Conservation (phyloP, 2,329 filamentous ascomycete genomes). For the Cercospora citrullina region DNA sequence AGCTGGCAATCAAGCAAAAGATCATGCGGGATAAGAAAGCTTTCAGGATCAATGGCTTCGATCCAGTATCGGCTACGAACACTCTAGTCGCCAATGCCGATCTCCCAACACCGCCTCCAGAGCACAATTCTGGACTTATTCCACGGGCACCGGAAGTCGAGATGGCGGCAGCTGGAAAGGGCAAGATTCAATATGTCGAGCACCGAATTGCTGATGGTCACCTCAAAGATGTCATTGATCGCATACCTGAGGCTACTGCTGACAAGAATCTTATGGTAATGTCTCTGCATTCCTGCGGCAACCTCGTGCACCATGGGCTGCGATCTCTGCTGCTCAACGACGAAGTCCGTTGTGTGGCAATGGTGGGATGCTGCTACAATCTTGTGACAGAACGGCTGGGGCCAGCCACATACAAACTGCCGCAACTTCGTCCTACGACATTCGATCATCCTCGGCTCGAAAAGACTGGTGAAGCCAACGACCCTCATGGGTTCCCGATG, state of each 20-base stretch:
- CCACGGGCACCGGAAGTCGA: conserved; percentile 23
- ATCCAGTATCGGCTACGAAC: conserved; percentile 14
- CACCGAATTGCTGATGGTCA: conserved; percentile 73
- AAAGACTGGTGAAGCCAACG: conserved; percentile 68
- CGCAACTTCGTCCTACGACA: conserved; percentile 64
- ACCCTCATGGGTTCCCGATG: conserved; percentile 94
- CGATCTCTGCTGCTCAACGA: conserved; percentile 82
- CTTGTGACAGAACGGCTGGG: conserved; percentile 86
- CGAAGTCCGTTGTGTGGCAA: conserved; percentile 82
- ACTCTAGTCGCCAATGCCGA: conserved; percentile 20
- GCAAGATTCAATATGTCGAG: conserved; percentile 74
- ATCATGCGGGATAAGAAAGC: conserved; percentile 82
- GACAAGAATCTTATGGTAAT: conserved; percentile 71
- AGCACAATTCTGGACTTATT: conserved; percentile 14
- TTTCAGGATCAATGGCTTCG: conserved; percentile 53
- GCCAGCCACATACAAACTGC: conserved; percentile 81
- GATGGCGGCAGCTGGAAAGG: conserved; percentile 48
- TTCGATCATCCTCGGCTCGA: conserved; percentile 62
- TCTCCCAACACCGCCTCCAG: conserved; percentile 29
- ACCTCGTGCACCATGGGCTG: conserved; percentile 92
- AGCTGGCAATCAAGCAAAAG: conserved; percentile 69
- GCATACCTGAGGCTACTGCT: conserved; percentile 37
- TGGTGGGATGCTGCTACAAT: conserved; percentile 98
- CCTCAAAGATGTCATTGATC: conserved; percentile 64
- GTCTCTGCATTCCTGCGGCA: conserved; percentile 95